Percentiles rank a stretch among this genome's conserved stretches.
Evolutionary conservation across 805 yeast species (phyloP).

Genomic region (Lipomyces spencermartinsiae): DNA sequence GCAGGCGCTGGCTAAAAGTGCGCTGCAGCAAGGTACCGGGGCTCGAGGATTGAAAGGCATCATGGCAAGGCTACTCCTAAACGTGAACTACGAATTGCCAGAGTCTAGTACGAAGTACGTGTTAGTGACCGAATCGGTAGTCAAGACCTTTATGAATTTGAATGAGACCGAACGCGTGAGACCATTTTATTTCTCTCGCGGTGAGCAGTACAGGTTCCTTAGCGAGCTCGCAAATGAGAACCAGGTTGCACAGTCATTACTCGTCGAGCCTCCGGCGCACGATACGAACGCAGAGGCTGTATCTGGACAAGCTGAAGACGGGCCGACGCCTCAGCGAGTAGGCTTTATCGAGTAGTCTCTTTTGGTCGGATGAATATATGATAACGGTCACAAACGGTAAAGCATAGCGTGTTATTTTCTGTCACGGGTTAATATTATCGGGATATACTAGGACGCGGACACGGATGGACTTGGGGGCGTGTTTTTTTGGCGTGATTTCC

Average conservation of each 20-base stretch:
- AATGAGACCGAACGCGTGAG: constrained; percentile 28
- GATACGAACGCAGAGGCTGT: neutral
- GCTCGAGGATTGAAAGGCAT: constrained; percentile 65
- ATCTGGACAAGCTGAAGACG: neutral
- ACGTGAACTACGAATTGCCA: constrained; percentile 61
- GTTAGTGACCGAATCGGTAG: constrained; percentile 53
- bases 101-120: constrained; percentile 62
- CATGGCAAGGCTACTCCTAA: constrained; percentile 48
- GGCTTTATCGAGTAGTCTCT: neutral
- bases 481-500: neutral
- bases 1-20: constrained; percentile 55
- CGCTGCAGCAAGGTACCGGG: constrained; percentile 62
- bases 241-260: neutral
- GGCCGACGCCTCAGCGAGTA: neutral
- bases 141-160: constrained; percentile 26
- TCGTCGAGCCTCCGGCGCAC: neutral
- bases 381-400: neutral
- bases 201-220: constrained; percentile 28
- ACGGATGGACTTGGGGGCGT: neutral
- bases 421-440: neutral
- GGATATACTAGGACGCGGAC: neutral
- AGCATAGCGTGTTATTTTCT: neutral
- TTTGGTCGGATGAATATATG: neutral
- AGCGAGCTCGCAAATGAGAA: constrained; percentile 29
- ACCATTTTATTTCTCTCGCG: constrained; percentile 36